phyloP scores from a whole-genome alignment of 192 early-diverging fungal species.

The Ambispora gerdemannii region DNA sequence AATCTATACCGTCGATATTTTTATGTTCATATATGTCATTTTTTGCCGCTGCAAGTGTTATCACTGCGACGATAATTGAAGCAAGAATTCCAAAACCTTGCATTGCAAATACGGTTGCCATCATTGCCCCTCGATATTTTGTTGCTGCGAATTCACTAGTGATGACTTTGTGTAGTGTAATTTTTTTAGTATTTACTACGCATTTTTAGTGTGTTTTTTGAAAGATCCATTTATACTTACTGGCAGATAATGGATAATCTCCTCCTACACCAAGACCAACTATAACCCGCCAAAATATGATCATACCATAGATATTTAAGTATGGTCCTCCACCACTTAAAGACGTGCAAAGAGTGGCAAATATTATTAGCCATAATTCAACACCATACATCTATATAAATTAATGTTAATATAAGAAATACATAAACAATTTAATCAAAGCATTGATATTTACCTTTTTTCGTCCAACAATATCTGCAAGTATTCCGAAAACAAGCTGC shows the following conservation, averaged over 20 bases:
- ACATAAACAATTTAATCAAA: background rate
- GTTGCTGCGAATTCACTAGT: constrained; percentile 87
- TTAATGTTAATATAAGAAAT: background rate
- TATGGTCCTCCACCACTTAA: constrained; percentile 67
- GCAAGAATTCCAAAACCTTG: constrained; percentile 85
- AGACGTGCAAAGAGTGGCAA: constrained; percentile 78
- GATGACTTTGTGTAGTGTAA: constrained; percentile 72
- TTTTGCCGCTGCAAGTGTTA: constrained; percentile 68
- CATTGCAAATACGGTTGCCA: constrained; percentile 84
- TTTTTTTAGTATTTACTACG: constrained; percentile 36
- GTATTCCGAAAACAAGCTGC: constrained; percentile 77
- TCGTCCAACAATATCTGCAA: constrained; percentile 88
- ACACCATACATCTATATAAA: constrained; percentile 73
- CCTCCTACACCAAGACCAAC: constrained; percentile 92
- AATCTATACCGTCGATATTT: constrained; percentile 70
- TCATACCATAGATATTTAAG: constrained; percentile 54
- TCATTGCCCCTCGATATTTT: constrained; percentile 76
- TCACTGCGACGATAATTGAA: constrained; percentile 67
- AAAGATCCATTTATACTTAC: background rate
- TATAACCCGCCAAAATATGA: constrained; percentile 87
- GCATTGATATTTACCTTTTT: constrained; percentile 44
- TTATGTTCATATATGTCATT: constrained; percentile 51
- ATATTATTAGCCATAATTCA: constrained; percentile 87
- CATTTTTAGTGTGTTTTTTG: background rate
- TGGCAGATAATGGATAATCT: constrained; percentile 92